Evolutionary conservation across 768 basidiomycete species (phyloP).

Genomic region (Suillus discolor): DNA sequence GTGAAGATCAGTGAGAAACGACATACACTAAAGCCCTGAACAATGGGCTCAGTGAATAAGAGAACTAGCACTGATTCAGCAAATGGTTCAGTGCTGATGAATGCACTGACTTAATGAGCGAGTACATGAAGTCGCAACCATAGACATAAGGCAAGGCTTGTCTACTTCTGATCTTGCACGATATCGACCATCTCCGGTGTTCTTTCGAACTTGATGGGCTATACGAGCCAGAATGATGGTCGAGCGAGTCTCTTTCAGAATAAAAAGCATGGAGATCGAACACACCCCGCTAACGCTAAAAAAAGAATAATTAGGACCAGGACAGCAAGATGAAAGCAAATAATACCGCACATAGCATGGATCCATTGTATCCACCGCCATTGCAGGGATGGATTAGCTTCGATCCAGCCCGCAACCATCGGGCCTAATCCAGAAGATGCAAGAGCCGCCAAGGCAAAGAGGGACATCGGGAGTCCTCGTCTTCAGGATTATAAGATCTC

Average conservation of each 20-base stretch:
- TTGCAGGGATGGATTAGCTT: conserved; percentile 53
- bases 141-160: conserved; percentile 49
- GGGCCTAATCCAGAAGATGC: conserved; percentile 68
- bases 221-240: conserved; percentile 68
- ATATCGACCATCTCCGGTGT: conserved; percentile 65
- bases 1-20: conserved; percentile 9
- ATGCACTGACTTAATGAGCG: conserved; percentile 69
- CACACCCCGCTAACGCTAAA: conserved; percentile 55
- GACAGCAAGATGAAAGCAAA: conserved; percentile 5
- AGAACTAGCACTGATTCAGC: conserved; percentile 18
- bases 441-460: conserved; percentile 65
- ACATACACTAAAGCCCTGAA: conserved; percentile 70
- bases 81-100: background rate
- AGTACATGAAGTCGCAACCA: conserved; percentile 72
- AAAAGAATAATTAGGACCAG: conserved; percentile 9
- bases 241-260: conserved; percentile 75
- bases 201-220: conserved; percentile 64
- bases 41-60: conserved; percentile 60
- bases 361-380: conserved; percentile 92
- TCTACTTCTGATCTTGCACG: conserved; percentile 67
- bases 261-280: conserved; percentile 48
- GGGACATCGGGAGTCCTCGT: conserved; percentile 77
- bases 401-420: conserved; percentile 65
- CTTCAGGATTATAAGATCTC: conserved; percentile 34
- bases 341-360: conserved; percentile 54